Conservation (phyloP, 2,329 filamentous ascomycete species). For the Annulohypoxylon truncatum region DNA sequence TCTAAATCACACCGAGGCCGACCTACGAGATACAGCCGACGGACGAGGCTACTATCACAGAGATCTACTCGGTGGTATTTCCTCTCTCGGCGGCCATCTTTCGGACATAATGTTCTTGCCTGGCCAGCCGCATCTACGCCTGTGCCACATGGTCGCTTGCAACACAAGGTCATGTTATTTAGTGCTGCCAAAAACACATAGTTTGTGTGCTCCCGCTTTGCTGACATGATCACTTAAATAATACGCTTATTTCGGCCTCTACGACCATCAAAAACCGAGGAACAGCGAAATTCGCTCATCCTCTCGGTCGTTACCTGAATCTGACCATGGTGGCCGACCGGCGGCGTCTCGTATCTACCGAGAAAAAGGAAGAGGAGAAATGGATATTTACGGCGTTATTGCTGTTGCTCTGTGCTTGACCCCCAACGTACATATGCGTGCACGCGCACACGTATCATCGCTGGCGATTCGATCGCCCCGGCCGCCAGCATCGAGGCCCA, state of each 20-base stretch:
- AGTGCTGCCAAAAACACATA: not conserved
- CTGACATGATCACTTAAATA: conserved; percentile 5
- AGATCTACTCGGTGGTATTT: conserved; percentile 26
- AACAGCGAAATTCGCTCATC: conserved; percentile 5
- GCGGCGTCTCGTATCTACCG: not conserved
- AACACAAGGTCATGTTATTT: conserved; percentile 16
- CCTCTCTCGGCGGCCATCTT: conserved; percentile 24
- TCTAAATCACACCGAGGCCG: conserved; percentile 20
- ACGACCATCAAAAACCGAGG: not conserved
- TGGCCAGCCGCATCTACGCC: conserved; percentile 16
- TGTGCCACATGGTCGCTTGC: conserved; percentile 23
- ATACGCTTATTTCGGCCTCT: not conserved
- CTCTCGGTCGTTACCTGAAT: not conserved
- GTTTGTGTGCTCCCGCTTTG: not conserved
- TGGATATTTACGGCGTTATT: not conserved
- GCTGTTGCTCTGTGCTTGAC: conserved; percentile 7
- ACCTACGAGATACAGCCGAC: conserved; percentile 18
- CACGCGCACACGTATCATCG: not conserved
- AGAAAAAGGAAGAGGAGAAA: not conserved
- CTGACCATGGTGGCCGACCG: conserved; percentile 1
- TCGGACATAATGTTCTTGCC: conserved; percentile 28
- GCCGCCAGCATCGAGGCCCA: not conserved
- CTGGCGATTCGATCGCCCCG: conserved; percentile 10
- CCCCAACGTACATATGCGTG: conserved; percentile 21
- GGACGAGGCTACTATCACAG: conserved; percentile 19